Conservation (phyloP, 495 filamentous ascomycete genomes). For the Podospora pseudopauciseta region DNA sequence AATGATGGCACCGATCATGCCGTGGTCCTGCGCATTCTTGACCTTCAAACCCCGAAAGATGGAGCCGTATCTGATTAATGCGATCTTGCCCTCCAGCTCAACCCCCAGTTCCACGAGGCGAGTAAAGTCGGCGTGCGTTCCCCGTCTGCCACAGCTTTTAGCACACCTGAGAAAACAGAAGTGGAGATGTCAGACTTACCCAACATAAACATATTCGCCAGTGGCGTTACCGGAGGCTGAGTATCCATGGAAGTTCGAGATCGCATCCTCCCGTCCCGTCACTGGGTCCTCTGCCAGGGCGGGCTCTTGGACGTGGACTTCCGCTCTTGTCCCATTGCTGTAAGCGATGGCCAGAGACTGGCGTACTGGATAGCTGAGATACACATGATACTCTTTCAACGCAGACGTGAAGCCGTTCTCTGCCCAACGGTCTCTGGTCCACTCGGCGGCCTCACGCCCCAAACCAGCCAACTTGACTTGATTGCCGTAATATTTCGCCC, state of each 20-base stretch:
- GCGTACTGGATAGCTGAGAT: constrained; percentile 75
- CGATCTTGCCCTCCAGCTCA: constrained; percentile 72
- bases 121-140: constrained; percentile 72
- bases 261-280: constrained; percentile 59
- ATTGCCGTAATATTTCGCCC: constrained; percentile 20
- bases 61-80: constrained; percentile 71
- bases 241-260: constrained; percentile 88
- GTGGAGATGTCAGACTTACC: constrained; percentile 25
- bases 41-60: constrained; percentile 83
- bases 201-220: constrained; percentile 66
- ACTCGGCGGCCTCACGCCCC: constrained; percentile 53
- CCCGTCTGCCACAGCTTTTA: constrained; percentile 41
- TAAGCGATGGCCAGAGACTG: constrained; percentile 62
- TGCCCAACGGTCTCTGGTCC: constrained; percentile 75
- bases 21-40: constrained; percentile 77
- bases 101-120: constrained; percentile 68
- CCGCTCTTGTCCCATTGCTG: constrained; percentile 57
- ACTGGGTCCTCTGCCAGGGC: constrained; percentile 72
- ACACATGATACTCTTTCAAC: constrained; percentile 74
- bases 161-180: background rate
- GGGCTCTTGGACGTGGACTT: constrained; percentile 73
- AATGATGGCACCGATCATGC: constrained; percentile 76
- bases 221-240: constrained; percentile 77
- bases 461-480: constrained; percentile 34
- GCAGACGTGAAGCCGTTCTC: constrained; percentile 68